Conservation (phyloP, 768 basidiomycete genomes). For the Tremella fuciformis region DNA sequence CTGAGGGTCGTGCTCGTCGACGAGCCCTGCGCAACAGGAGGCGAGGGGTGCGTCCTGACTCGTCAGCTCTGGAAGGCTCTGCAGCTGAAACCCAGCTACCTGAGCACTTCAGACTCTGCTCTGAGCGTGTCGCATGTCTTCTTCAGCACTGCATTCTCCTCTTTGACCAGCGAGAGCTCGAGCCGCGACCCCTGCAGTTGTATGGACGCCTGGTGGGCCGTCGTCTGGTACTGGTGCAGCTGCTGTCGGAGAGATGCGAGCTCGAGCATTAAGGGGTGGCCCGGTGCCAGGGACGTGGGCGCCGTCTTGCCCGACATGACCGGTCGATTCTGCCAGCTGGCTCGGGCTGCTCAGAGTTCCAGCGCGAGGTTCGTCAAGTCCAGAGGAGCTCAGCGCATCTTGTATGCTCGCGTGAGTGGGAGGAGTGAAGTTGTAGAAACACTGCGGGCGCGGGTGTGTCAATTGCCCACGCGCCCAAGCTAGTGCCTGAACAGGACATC, state of each 20-base stretch:
- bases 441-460: too few species aligned
- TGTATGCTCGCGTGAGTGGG: too few species aligned
- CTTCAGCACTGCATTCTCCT: slow-evolving; percentile 24
- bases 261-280: slow-evolving; percentile 50
- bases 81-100: slow-evolving; percentile 22
- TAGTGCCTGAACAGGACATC: too few species aligned
- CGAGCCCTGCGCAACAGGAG: slow-evolving; percentile 16
- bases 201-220: slow-evolving; percentile 45
- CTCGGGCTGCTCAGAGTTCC: too few species aligned
- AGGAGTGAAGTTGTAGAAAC: too few species aligned
- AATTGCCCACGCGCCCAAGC: too few species aligned
- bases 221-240: slow-evolving; percentile 45
- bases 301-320: slow-evolving; percentile 4
- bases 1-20: slow-evolving; percentile 42
- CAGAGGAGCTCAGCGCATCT: too few species aligned
- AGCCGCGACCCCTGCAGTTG: slow-evolving; percentile 48
- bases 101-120: slow-evolving; percentile 34
- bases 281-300: slow-evolving; percentile 17
- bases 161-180: slow-evolving; percentile 38
- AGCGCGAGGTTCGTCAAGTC: too few species aligned
- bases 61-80: not conserved
- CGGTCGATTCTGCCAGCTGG: not conserved
- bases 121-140: slow-evolving; percentile 10
- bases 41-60: slow-evolving; percentile 18
- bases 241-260: slow-evolving; percentile 47